Evolutionary conservation across 805 yeast genomes (phyloP), one percentile per base, ranked within the genome.

Genomic region (Saccharomycopsis synnaedendra): DNA sequence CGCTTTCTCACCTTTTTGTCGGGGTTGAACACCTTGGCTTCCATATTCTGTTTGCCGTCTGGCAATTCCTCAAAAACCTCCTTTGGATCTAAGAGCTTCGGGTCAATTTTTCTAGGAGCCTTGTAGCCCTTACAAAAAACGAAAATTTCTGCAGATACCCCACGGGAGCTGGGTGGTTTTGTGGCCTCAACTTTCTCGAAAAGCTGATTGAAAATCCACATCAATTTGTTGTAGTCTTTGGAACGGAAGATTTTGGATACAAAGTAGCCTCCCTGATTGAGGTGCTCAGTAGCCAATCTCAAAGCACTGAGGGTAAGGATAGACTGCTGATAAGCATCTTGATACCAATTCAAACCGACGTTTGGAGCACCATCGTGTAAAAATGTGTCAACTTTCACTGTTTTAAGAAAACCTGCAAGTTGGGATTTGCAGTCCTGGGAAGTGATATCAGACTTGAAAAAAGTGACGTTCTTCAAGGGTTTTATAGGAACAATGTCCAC

Each of bases 331-430:
- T 86, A 93, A 1, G 99, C 98, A 78, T 93, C 99, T 66, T 93
- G 99, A 27, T 85, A 93, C 99, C 99, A 93, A n/a, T 96, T 95
- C 60, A 93, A 74, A 82, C 99, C 99, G 58, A 93, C 97, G 61
- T 93, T 93, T 32, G 99, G 99, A 32, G 99, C 99, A 81, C 99
- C 99, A 74, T 93, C 99, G 67, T 93, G 98, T 61, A 93, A 69
- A 19, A 93, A 97, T 0, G 95, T 86, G 62, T 93, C 97, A 1
- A 97, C 99, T 59, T 93, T 93, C 97, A 97, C 93, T 1, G 97
- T 89, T 64, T 93, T 93, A 82, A 93, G 82, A 62, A 90, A 88
- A 32, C 97, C 97, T 62, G 97, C 78, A 54, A 93, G 74, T 64
- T 78, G 87, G 41, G 96, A 86, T 57, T 97, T 76, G 72, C 99